Percentiles rank a stretch among this genome's conserved stretches.
These are phyloP conservation scores for Henningerozyma blattae DNA, from an alignment of 805 yeast species.

Conservation along the genomic window DNA sequence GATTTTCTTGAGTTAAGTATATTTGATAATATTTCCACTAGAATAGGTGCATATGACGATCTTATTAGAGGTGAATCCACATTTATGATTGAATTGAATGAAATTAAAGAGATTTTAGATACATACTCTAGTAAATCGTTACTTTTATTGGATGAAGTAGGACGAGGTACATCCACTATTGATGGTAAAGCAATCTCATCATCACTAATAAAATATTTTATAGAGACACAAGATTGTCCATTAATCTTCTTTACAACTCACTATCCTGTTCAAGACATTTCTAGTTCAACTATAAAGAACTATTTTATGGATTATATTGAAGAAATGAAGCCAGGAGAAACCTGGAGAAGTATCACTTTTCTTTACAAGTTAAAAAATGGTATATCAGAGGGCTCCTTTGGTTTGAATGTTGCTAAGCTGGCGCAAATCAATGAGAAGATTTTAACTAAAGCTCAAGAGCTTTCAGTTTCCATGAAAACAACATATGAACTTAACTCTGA, in stretches of 20 bases:
- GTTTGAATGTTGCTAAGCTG: conserved; percentile 72
- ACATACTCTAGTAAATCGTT: conserved; percentile 70
- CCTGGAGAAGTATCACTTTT: conserved; percentile 34
- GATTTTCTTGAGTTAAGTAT: conserved; percentile 46
- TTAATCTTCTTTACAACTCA: conserved; percentile 75
- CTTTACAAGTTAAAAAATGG: conserved; percentile 41
- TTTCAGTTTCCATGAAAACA: conserved; percentile 13
- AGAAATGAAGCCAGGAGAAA: conserved; percentile 24
- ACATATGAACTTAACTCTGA: conserved; percentile 4
- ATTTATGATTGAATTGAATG: conserved; percentile 93
- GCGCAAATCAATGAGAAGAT: conserved; percentile 47
- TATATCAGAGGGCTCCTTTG: conserved; percentile 54
- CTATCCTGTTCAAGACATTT: conserved; percentile 54
- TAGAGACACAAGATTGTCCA: conserved; percentile 30
- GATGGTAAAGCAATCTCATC: conserved; percentile 82
- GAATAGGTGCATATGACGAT: conserved; percentile 81
- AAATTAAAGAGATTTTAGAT: conserved; percentile 76
- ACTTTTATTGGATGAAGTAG: conserved; percentile 87
- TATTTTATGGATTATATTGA: conserved; percentile 62
- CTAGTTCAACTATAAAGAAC: conserved; percentile 35
- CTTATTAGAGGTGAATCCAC: conserved; percentile 68
- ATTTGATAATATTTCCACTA: conserved; percentile 44
- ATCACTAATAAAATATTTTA: conserved; percentile 52
- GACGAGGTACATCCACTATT: conserved; percentile 75
- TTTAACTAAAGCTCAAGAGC: conserved; percentile 31